Evolutionary conservation across 2,329 filamentous ascomycete species (phyloP), one percentile per base, ranked within the genome.

Genomic region (Cylindrodendrum hubeiense): DNA sequence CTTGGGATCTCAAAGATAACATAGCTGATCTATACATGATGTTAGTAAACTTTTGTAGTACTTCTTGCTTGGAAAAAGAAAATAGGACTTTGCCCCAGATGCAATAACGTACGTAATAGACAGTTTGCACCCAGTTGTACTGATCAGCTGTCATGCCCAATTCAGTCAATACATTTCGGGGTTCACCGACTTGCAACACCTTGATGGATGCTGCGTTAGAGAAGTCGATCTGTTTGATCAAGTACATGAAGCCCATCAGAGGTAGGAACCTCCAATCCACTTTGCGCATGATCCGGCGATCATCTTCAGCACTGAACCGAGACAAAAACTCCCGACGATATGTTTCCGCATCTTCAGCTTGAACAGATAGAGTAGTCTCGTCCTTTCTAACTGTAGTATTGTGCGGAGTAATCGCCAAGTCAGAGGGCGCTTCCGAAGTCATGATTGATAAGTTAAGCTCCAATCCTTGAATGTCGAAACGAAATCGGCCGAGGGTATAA

Each of bases 171-270:
- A 65, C 53, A 22, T 65, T 65, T 3, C 57, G 47, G 10, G 56
- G 52, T 13, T 60, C 30, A 3, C 79, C 81, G 19, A 82, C 78
- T 66, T 83, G 81, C 3, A 84, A 70, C 13, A 83, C 80, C 61
- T 82, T 81, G 59, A 83, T 79, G 17, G 73, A 78, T 0, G 80
- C 77, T 2, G 79, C 79, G 70, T 83, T 83, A 26, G 71, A 77
- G 60, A 78, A 78, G 57, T 83, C 81, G 59, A 82, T 78, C 63
- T 79, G 77, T 54, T 84, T 83, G 54, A 83, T 77, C 69, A 82
- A 76, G 65, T 79, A 82, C 71, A 82, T 79, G 7, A 81, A 60
- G 2, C 78, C 80, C 41, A 82, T 81, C 8, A 83, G 69, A 17
- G 76, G 65, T 5, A 80, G 63, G 59, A 82, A 81, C 10, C 76